Base-by-base conservation (phyloP, 2,329 filamentous ascomycete species). In the Penicillium sp. region DNA sequence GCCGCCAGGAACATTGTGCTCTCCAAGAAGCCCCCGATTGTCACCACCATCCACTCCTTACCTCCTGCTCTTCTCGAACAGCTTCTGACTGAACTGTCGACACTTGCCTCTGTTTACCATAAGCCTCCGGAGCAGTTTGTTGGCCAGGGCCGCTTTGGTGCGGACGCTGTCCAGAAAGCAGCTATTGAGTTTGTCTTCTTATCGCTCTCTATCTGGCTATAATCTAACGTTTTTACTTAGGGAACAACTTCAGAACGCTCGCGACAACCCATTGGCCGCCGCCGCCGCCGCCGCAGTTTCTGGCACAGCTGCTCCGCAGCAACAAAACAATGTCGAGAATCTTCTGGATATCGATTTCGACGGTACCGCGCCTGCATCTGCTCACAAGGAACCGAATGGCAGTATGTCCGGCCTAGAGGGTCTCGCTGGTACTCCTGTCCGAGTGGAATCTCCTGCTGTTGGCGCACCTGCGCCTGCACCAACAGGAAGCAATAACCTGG, bases 41-140 rank as follows among this genome's bases (percentile, higher is more conserved):
- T 91, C 45, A 94, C 93, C 23, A 99, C 95, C 29, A 97, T 99
- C 81, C 91, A 91, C 61, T 94, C 91, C 61, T 85, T 98, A 31
- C 93, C 95, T 1, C 86, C 91, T 5, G 84, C 89, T 38, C 85
- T 99, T 7, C 86, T 99, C 48, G 94, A 99, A 64, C 90, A 93
- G 76, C 88, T 99, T n/a, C 87, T 99, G 8, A 85, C 86, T 9
- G 94, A 99, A 77, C 87, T 99, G 35, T 98, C 94, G 13, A 97
- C 95, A 9, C 86, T 99, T 31, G 93, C 95, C 7, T 98, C 94
- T 1, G 95, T 99, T 23, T 99, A 99, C 80, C 95, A 99, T 86
- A 98, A 97, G 81, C 93, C 93, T 8, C 93, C 95, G 49, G 92
- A 96, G 84, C 93, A 94, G n/a, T 99, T 99, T 78, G 90, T 99